Evolutionary conservation across 139 green algal species (phyloP), one percentile per base, ranked within the genome.

Genomic region (Nannochloris sp.): DNA sequence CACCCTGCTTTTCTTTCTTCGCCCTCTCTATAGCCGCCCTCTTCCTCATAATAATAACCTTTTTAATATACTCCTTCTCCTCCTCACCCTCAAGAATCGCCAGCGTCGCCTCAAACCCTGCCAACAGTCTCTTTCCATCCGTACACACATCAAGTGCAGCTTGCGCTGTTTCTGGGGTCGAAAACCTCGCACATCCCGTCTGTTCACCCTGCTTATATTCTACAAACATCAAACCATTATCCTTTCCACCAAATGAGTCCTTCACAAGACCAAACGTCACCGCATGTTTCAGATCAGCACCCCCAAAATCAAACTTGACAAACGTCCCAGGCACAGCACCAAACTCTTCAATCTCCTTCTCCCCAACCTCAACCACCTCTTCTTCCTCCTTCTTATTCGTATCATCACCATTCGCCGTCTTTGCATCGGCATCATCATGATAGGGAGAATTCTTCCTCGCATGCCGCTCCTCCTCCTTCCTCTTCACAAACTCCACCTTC

Each of bases 401-500:
- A 23, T 23, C 20, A 23, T 23, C 20, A 23, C 20, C 20, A 23
- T 23, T 23, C 20, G 20, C 20, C 20, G 20, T 23, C 20, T 23
- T 23, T 23, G 20, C 6, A 13, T 49, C 14, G 11, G 45, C 10
- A 44, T 46, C 11, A n/a, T 45, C 10, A 55, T 63, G 63, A 48
- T 53, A 45, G 0, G 33, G 36, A 49, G 67, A 71, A 16, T 59
- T 63, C 31, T 53, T 44, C 63, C 62, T 66, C 5, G 55, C 63
- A 58, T 84, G 76, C 31, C 85, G 70, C 69, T 87, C 76, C 23
- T 64, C 60, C 29, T 78, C 70, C 72, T 92, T 94, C 26, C 58
- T 60, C 29, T 71, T 50, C 6, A 90, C 45, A 60, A 85, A 95
- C 0, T 70, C 71, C 9, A 67, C 33, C 73, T 95, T 95, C 25